Evolutionary conservation across 768 basidiomycete genomes (phyloP), one percentile per base, ranked within the genome.

Genomic region (Lanmaoa rubissima): DNA sequence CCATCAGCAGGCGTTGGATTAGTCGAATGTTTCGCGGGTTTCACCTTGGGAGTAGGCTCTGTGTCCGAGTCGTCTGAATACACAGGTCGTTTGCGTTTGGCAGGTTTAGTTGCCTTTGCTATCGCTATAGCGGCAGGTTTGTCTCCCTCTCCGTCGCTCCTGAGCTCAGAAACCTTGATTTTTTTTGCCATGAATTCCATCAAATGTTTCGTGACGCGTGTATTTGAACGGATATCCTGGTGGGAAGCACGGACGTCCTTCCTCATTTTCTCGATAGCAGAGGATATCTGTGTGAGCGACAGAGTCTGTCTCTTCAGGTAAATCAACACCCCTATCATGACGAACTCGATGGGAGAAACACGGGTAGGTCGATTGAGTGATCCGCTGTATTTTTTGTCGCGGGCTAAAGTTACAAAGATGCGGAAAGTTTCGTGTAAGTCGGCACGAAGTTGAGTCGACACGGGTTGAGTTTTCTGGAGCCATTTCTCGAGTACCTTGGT

Each of bases 311-410:
- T 67, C 58, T 75, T 69, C 40, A 74, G 52, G 52, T 71, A 67
- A 19, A 84, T 74, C 58, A 82, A 63, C 53, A 76, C 71, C 19
- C 69, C 73, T 0, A 75, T 68, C 73, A 78, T 76, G 53, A 82
- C 74, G 60, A 80, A 78, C 55, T 79, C 78, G 40, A 76, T 72
- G 1, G 79, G 75, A 10, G 77, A 71, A 5, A 79, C 70, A 26
- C 74, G 73, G 10, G 71, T 64, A 16, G 73, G 73, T 19, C 62
- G 65, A 48, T 70, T 67, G 35, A 78, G 69, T 6, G 75, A 69
- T 32, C 53, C 60, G 34, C 66, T 68, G 34, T 73, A 67, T 48
- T 66, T 65, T 48, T 69, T 65, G 58, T 72, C 66, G 16, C 71
- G 69, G 9, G 70, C 73, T 40, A 78, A 63, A 3, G 61, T 55